A percentile compares a stretch with the other conserved stretches of the same genome.
phyloP scores from a whole-genome alignment of 208 protist genomes.

The Spongospora subterranea region DNA sequence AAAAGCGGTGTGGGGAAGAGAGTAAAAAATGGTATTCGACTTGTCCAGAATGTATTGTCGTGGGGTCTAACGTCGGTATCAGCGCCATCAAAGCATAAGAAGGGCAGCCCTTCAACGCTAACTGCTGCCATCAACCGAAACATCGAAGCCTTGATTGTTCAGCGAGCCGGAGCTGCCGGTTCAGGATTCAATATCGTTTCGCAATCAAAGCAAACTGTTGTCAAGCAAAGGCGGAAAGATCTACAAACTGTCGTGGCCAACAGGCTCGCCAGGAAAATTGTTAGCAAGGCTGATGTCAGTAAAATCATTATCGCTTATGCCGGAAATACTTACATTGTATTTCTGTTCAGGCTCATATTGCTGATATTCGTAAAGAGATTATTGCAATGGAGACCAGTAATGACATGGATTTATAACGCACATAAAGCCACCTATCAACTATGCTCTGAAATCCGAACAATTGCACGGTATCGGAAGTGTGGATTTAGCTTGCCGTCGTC shows the following conservation, averaged over 20 bases:
- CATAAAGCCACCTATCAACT: not conserved
- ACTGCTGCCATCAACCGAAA: slow-evolving; percentile 24
- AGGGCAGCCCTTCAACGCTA: not conserved
- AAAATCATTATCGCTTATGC: not conserved
- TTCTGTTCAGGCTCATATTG: not conserved
- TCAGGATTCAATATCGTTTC: not conserved
- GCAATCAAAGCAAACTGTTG: not conserved
- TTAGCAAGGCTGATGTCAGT: not conserved
- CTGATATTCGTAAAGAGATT: not conserved
- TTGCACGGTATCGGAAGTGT: not conserved
- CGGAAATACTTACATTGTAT: not conserved
- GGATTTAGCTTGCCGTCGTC: too few relatives aligned
- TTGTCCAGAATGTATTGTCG: too few relatives aligned
- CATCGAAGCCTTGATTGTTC: slow-evolving; percentile 16
- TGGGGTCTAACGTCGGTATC: too few relatives aligned
- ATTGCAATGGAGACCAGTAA: not conserved
- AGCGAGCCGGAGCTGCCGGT: not conserved
- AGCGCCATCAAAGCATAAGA: slow-evolving; percentile 29
- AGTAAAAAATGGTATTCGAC: too few relatives aligned
- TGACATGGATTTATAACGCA: not conserved
- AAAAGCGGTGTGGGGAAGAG: too few relatives aligned
- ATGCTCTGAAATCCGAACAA: not conserved
- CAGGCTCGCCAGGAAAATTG: not conserved
- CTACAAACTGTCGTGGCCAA: not conserved
- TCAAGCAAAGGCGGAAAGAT: slow-evolving; percentile 7